Conservation (phyloP, 768 basidiomycete genomes). For the Leccinum ochraceum region DNA sequence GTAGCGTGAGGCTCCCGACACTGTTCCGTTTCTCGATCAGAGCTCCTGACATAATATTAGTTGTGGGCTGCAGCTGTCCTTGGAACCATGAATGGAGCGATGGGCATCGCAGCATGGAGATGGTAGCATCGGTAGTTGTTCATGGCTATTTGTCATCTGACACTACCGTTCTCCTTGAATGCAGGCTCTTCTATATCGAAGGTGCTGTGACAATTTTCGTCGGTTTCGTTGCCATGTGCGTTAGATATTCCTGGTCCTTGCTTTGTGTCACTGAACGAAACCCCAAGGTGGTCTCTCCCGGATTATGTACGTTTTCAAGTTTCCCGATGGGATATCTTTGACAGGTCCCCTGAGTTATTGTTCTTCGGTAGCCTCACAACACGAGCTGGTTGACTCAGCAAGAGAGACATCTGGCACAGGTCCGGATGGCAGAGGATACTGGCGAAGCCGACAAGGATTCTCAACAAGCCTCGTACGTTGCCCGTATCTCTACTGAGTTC, state of each 20-base stretch:
- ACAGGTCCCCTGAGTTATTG: neutral
- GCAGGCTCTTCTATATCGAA: neutral
- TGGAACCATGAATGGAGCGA: neutral
- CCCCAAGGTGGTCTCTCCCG: neutral
- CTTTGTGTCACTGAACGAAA: neutral
- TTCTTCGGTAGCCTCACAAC: neutral
- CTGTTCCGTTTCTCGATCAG: neutral
- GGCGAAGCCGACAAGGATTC: slow-evolving; percentile 64
- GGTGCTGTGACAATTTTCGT: neutral
- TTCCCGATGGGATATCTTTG: neutral
- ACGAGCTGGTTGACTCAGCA: slow-evolving; percentile 56
- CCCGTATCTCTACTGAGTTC: neutral
- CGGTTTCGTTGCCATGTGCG: neutral
- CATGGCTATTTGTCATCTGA: neutral
- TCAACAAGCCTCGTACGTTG: slow-evolving; percentile 15
- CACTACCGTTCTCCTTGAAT: neutral
- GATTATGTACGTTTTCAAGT: neutral
- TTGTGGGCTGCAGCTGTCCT: neutral
- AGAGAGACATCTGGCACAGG: slow-evolving; percentile 61
- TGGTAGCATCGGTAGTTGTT: neutral
- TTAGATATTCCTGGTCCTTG: neutral
- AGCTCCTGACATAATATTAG: neutral
- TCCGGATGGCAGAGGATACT: slow-evolving; percentile 64
- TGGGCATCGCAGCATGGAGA: neutral
- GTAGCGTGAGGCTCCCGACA: neutral